phyloP scores from a whole-genome alignment of 805 yeast species.

The Hanseniaspora vineae region DNA sequence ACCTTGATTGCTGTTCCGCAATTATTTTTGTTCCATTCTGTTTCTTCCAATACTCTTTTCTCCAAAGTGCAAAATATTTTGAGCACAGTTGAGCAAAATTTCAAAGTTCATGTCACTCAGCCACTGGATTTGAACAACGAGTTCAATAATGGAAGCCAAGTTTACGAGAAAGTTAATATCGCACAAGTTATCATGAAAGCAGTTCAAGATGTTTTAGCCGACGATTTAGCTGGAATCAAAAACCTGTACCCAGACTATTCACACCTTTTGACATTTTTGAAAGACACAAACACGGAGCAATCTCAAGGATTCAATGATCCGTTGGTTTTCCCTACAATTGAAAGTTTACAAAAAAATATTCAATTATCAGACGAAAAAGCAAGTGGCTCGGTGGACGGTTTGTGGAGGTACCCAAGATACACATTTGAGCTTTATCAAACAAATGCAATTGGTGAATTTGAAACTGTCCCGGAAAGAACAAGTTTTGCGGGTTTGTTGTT shows the following conservation, averaged over 20 bases:
- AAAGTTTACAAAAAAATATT: constrained; percentile 20
- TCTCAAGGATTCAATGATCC: constrained; percentile 20
- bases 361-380: constrained; percentile 22
- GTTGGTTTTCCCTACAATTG: constrained; percentile 26
- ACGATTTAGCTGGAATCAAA: constrained; percentile 29
- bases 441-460: constrained; percentile 37
- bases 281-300: not conserved
- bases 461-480: constrained; percentile 48
- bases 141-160: constrained; percentile 21
- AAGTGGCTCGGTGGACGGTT: constrained; percentile 43
- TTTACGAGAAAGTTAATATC: constrained; percentile 39
- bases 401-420: constrained; percentile 56
- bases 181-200: constrained; percentile 42
- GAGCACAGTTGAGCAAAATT: constrained; percentile 28
- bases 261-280: not conserved
- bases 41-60: constrained; percentile 16
- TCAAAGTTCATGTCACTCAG: constrained; percentile 7
- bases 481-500: constrained; percentile 47
- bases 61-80: constrained; percentile 32
- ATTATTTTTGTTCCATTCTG: constrained; percentile 32
- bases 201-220: constrained; percentile 25
- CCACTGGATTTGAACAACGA: constrained; percentile 8
- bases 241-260: constrained; percentile 28
- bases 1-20: constrained; percentile 56
- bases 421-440: constrained; percentile 48